A percentile compares a stretch with the other conserved stretches of the same genome.
phyloP scores from a whole-genome alignment of 495 filamentous ascomycete species.

The Letharia lupina region DNA sequence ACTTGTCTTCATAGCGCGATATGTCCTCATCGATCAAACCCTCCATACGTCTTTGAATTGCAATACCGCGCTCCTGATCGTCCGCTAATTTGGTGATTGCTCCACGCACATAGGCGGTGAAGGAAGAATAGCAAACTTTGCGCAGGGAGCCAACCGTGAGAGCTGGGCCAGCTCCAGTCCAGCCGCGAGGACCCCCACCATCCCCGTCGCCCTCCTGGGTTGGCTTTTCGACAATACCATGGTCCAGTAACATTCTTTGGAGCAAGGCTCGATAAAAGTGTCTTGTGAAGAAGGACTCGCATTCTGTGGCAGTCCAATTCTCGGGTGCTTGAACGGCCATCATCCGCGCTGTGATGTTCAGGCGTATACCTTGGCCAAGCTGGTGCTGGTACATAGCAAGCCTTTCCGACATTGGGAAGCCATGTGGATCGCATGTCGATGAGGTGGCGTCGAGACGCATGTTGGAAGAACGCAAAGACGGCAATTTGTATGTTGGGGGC shows the following conservation, averaged over 20 bases:
- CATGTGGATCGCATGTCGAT: slow-evolving; percentile 66
- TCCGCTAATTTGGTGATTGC: slow-evolving; percentile 63
- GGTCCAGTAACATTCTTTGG: slow-evolving; percentile 82
- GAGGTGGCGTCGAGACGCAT: slow-evolving; percentile 50
- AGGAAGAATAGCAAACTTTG: slow-evolving; percentile 70
- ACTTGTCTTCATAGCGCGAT: slow-evolving; percentile 54
- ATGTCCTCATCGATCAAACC: slow-evolving; percentile 67
- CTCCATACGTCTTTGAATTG: slow-evolving; percentile 52
- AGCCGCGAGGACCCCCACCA: slow-evolving; percentile 27
- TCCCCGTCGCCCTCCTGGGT: slow-evolving; percentile 30
- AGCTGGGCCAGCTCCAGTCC: slow-evolving; percentile 45
- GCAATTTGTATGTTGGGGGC: slow-evolving; percentile 75
- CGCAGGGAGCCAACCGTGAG: slow-evolving; percentile 79
- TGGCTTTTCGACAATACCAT: slow-evolving; percentile 58
- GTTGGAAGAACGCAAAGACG: slow-evolving; percentile 52
- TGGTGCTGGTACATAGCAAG: slow-evolving; percentile 51
- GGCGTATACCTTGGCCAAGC: slow-evolving; percentile 52
- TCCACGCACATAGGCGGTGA: slow-evolving; percentile 68
- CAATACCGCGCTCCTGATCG: slow-evolving; percentile 46
- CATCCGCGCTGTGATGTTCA: slow-evolving; percentile 94
- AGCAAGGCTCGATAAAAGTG: slow-evolving; percentile 90
- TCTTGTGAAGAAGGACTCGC: slow-evolving; percentile 79
- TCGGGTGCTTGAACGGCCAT: slow-evolving; percentile 93
- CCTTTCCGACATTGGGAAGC: slow-evolving; percentile 82
- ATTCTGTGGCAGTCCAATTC: slow-evolving; percentile 79